Evolutionary conservation across 2,329 filamentous ascomycete species (phyloP).

Genomic region (Ophiosphaerella narmari): DNA sequence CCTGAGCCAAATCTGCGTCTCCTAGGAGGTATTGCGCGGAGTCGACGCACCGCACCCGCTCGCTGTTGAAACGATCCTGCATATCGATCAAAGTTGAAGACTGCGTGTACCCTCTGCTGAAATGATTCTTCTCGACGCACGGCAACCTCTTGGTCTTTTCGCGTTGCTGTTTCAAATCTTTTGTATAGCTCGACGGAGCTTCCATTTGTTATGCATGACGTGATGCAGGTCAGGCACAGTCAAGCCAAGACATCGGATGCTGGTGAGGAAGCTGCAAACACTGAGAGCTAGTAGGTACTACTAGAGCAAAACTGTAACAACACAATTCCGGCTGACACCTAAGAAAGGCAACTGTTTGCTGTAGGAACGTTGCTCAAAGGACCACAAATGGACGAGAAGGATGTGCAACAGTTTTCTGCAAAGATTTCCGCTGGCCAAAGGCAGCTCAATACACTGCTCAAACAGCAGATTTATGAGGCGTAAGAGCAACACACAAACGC

Average conservation of each 20-base stretch:
- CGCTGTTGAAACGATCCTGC: too few species aligned
- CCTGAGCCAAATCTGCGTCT: too few species aligned
- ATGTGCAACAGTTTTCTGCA: constrained; percentile 25
- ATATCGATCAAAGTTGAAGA: too few species aligned
- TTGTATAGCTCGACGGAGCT: constrained; percentile 12
- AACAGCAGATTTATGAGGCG: constrained; percentile 24
- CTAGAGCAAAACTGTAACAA: background rate
- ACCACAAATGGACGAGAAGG: constrained; percentile 24
- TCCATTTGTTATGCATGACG: background rate
- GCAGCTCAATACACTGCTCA: constrained; percentile 20
- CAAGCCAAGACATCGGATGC: constrained; percentile 2
- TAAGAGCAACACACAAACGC: constrained; percentile 13
- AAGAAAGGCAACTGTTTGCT: constrained; percentile 25
- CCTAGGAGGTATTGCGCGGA: too few species aligned
- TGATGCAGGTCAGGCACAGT: background rate
- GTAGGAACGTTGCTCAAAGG: constrained; percentile 22
- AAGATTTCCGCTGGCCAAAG: constrained; percentile 22
- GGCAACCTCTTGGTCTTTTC: too few species aligned
- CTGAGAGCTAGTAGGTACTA: constrained; percentile 33
- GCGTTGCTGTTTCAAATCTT: background rate
- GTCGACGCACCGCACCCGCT: too few species aligned
- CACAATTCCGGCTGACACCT: constrained; percentile 2
- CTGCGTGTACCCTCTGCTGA: too few species aligned
- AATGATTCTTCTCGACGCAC: too few species aligned
- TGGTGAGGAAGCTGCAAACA: constrained; percentile 13